Conservation (phyloP, 2,329 filamentous ascomycete genomes). For the Alternaria viburni region DNA sequence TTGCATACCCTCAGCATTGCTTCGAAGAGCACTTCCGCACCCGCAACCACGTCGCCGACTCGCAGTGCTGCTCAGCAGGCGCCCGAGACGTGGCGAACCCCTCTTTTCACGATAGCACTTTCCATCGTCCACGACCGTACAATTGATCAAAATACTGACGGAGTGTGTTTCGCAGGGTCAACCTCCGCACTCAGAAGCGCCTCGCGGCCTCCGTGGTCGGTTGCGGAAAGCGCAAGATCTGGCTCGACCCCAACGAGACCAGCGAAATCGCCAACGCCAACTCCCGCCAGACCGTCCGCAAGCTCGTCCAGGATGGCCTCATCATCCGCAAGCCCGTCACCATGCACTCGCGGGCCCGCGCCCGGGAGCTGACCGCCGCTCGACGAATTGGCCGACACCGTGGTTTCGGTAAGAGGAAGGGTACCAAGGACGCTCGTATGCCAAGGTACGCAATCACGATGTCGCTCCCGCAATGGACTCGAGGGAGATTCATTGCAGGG, state of each 20-base stretch:
- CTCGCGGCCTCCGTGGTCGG: constrained; percentile 98
- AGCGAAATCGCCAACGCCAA: constrained; percentile 99
- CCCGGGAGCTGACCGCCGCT: constrained; percentile 92
- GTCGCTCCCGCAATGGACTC: constrained; percentile 18
- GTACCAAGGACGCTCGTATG: constrained; percentile 99
- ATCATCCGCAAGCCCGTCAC: constrained; percentile 99
- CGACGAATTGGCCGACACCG: constrained; percentile 96
- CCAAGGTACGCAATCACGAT: constrained; percentile 72
- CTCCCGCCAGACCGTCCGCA: constrained; percentile 99
- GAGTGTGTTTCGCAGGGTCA: constrained; percentile 74
- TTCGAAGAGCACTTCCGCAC: constrained; percentile 27
- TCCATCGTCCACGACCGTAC: constrained; percentile 25
- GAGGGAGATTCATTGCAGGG: constrained; percentile 3
- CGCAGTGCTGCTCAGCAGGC: constrained; percentile 30
- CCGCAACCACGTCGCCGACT: constrained; percentile 24
- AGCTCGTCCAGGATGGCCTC: constrained; percentile 99
- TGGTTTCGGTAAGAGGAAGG: constrained; percentile 99
- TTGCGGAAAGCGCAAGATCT: constrained; percentile 99
- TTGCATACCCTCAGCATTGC: constrained; percentile 18
- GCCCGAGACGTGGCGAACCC: constrained; percentile 43
- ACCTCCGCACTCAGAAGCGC: constrained; percentile 99
- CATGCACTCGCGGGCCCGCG: constrained; percentile 98
- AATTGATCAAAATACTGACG: constrained; percentile 38
- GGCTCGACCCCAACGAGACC: constrained; percentile 99
- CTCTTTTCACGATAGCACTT: constrained; percentile 36